Conservation (phyloP, 228 moss, liverwort and hornwort species). For the Sphagnum magellanicum region DNA sequence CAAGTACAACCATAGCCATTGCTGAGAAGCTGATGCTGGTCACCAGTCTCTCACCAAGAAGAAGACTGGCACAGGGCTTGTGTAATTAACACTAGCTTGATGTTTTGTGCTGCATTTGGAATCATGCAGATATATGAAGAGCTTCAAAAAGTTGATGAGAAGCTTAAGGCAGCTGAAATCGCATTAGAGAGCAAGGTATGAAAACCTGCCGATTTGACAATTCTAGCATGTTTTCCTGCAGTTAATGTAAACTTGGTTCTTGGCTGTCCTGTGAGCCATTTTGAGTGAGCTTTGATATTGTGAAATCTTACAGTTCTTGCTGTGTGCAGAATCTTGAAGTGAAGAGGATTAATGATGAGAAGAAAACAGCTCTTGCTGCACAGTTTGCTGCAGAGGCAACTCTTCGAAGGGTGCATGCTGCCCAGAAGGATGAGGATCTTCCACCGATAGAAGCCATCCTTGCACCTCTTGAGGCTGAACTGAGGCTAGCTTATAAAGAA, state of each 20-base stretch:
- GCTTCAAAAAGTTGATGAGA: slow-evolving; percentile 84
- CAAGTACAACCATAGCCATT: no score
- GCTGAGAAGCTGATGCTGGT: no score
- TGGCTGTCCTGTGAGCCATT: no score
- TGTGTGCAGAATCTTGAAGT: slow-evolving; percentile 55
- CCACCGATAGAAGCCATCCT: slow-evolving; percentile 67
- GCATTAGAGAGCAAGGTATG: slow-evolving; percentile 68
- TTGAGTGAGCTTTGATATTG: no score
- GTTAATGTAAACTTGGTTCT: no score
- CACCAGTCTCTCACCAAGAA: no score
- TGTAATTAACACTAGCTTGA: no score
- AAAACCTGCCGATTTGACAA: background rate
- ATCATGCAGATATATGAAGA: slow-evolving; percentile 76
- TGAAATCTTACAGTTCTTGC: no score
- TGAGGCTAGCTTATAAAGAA: slow-evolving; percentile 59
- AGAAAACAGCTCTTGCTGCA: slow-evolving; percentile 52
- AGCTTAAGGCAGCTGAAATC: slow-evolving; percentile 62
- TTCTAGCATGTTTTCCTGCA: background rate
- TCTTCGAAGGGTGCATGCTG: slow-evolving; percentile 59
- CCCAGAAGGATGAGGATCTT: slow-evolving; percentile 64
- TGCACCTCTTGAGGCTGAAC: slow-evolving; percentile 60
- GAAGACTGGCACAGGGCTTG: no score
- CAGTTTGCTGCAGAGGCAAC: slow-evolving; percentile 71
- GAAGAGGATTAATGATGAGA: slow-evolving; percentile 63
- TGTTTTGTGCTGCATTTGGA: no score